These are phyloP conservation scores for Colletotrichum musae DNA, from an alignment of 2,329 filamentous ascomycete species.

Conservation along the genomic window DNA sequence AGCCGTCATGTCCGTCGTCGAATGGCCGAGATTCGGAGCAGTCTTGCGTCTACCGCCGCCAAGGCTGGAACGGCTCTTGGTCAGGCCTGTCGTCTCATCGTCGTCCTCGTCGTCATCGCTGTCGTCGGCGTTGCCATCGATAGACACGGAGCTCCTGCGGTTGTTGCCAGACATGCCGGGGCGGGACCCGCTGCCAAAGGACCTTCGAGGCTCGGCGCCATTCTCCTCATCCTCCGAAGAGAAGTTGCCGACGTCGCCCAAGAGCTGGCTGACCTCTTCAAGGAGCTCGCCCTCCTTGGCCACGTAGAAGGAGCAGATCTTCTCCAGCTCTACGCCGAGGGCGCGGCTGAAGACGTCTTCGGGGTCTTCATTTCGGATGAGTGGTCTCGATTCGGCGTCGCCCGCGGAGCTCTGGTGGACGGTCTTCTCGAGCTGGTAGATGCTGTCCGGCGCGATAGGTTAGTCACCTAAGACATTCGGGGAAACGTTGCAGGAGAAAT, in stretches of 20 bases:
- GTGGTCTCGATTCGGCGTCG: constrained; percentile 88
- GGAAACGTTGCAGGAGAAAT: neutral
- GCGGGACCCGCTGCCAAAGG: constrained; percentile 42
- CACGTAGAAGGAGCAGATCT: constrained; percentile 92
- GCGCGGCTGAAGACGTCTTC: constrained; percentile 86
- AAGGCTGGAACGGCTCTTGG: constrained; percentile 58
- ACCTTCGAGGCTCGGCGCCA: constrained; percentile 30
- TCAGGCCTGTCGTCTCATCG: constrained; percentile 70
- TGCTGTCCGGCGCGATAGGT: constrained; percentile 66
- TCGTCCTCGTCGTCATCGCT: constrained; percentile 78
- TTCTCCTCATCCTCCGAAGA: constrained; percentile 61
- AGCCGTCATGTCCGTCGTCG: constrained; percentile 71
- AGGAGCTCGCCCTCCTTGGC: constrained; percentile 91
- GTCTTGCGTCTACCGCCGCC: constrained; percentile 54
- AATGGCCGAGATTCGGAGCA: constrained; percentile 53
- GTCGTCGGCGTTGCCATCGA: constrained; percentile 72
- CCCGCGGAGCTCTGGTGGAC: constrained; percentile 73
- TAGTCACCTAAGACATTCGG: constrained; percentile 12
- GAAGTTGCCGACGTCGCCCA: constrained; percentile 79
- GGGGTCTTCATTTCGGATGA: constrained; percentile 81
- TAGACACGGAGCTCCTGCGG: constrained; percentile 58
- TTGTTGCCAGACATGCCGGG: constrained; percentile 52
- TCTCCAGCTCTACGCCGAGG: constrained; percentile 91
- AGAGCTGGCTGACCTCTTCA: constrained; percentile 83
- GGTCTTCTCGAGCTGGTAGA: constrained; percentile 94